phyloP scores from a whole-genome alignment of 805 yeast species.

The Wickerhamomyces chambardii region DNA sequence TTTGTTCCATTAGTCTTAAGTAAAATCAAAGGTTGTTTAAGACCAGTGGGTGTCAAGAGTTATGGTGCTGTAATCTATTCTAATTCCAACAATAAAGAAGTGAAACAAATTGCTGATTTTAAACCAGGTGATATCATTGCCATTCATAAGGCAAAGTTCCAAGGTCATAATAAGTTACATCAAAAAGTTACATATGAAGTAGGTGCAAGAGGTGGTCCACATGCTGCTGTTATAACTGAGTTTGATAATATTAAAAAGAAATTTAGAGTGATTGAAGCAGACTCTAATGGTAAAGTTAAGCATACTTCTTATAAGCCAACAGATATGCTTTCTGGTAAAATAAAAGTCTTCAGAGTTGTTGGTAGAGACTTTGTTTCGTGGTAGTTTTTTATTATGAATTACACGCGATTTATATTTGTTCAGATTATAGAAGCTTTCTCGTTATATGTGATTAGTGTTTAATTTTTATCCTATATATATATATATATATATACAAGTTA shows the following conservation, averaged over 20 bases:
- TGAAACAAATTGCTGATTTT: conserved; percentile 50
- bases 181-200: conserved; percentile 48
- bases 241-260: conserved; percentile 69
- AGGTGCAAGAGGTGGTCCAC: conserved; percentile 48
- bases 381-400: too few relatives aligned
- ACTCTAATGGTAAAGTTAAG: conserved; percentile 38
- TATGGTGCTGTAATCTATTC: conserved; percentile 68
- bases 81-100: conserved; percentile 38
- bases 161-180: conserved; percentile 47
- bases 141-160: conserved; percentile 67
- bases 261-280: conserved; percentile 57
- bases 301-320: conserved; percentile 56
- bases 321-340: conserved; percentile 71
- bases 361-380: conserved; percentile 70
- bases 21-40: conserved; percentile 33
- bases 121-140: conserved; percentile 82
- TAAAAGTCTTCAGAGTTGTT: conserved; percentile 73
- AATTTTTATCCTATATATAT: too few relatives aligned
- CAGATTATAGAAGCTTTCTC: too few relatives aligned
- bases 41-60: conserved; percentile 55
- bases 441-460: too few relatives aligned
- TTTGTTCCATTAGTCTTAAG: conserved; percentile 27
- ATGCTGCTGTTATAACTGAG: conserved; percentile 55
- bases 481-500: too few relatives aligned
- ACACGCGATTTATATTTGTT: too few relatives aligned